Evolutionary conservation across 1,284 basidiomycete genomes (phyloP).

Genomic region (Lignosus rhinocerotis): DNA sequence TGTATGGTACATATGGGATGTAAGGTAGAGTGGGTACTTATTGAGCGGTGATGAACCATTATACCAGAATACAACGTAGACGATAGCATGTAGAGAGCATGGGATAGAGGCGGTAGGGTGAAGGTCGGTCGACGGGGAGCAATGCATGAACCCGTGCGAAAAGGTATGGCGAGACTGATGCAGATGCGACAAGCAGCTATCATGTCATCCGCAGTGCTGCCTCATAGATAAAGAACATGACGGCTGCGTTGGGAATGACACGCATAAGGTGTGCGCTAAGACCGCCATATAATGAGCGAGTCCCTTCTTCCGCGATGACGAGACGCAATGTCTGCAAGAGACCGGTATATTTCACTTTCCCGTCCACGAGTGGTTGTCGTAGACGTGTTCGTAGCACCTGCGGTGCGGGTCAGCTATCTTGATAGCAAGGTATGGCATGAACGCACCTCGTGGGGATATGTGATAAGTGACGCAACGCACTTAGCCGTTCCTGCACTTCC

Average conservation of each 20-base stretch:
- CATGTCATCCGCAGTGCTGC: conserved; percentile 62
- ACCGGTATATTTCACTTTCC: conserved; percentile 84
- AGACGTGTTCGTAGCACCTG: conserved; percentile 91
- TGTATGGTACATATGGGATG: conserved; percentile 18
- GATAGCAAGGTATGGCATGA: no score
- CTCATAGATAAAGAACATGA: conserved; percentile 93
- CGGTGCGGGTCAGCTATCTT: not conserved
- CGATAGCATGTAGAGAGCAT: conserved; percentile 18
- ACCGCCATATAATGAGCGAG: conserved; percentile 86
- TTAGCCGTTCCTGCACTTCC: conserved; percentile 94
- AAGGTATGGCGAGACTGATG: not conserved
- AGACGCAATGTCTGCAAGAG: conserved; percentile 84
- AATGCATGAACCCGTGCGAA: not conserved
- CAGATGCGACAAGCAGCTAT: not conserved
- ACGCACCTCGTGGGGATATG: conserved; percentile 93
- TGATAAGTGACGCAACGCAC: conserved; percentile 89
- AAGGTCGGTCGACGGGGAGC: no score
- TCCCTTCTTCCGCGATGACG: conserved; percentile 90
- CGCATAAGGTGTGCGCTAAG: conserved; percentile 94
- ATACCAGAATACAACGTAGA: conserved; percentile 14
- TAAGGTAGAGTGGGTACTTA: conserved; percentile 7
- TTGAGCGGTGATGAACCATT: conserved; percentile 20
- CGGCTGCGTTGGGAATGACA: conserved; percentile 95
- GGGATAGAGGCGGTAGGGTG: not conserved
- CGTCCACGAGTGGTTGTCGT: conserved; percentile 79